These are phyloP conservation scores for Wallacemonas sp. DNA, from an alignment of 208 protist genomes.

Conservation along the genomic window DNA sequence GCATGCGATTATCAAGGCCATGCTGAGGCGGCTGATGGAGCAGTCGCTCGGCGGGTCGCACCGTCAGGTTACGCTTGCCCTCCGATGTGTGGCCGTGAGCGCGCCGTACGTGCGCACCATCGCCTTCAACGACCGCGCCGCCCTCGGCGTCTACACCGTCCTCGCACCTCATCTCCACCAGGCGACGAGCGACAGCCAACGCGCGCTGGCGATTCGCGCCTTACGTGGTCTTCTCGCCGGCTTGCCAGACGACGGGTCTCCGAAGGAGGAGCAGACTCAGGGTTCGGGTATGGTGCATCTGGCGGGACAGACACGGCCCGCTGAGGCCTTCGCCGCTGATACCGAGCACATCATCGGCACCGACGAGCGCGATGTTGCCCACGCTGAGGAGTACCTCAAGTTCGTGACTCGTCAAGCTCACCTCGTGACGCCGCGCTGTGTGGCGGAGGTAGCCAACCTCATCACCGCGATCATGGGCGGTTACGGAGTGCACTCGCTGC, in stretches of 20 bases:
- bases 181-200: slow-evolving; percentile 25
- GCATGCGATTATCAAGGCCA: slow-evolving; percentile 42
- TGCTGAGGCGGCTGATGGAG: slow-evolving; percentile 13
- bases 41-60: slow-evolving; percentile 5
- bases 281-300: not conserved
- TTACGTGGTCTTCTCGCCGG: slow-evolving; percentile 54
- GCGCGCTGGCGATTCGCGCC: slow-evolving; percentile 38
- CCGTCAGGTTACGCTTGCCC: slow-evolving; percentile 14
- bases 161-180: slow-evolving; percentile 32
- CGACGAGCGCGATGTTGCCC: slow-evolving; percentile 42
- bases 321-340: not conserved
- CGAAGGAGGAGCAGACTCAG: not conserved
- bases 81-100: slow-evolving; percentile 43
- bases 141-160: slow-evolving; percentile 26
- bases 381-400: slow-evolving; percentile 61
- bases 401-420: slow-evolving; percentile 9
- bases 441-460: slow-evolving; percentile 58
- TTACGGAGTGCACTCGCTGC: slow-evolving; percentile 38
- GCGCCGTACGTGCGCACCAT: slow-evolving; percentile 71
- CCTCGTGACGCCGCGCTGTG: slow-evolving; percentile 41
- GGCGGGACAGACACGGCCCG: not conserved
- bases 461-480: slow-evolving; percentile 50
- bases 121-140: slow-evolving; percentile 49
- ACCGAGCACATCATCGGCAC: slow-evolving; percentile 27
- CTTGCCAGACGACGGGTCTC: slow-evolving; percentile 17